A percentile compares a stretch with the other conserved stretches of the same genome.
phyloP scores from a whole-genome alignment of 345 rosid genomes.

The Lepidium didymum region DNA sequence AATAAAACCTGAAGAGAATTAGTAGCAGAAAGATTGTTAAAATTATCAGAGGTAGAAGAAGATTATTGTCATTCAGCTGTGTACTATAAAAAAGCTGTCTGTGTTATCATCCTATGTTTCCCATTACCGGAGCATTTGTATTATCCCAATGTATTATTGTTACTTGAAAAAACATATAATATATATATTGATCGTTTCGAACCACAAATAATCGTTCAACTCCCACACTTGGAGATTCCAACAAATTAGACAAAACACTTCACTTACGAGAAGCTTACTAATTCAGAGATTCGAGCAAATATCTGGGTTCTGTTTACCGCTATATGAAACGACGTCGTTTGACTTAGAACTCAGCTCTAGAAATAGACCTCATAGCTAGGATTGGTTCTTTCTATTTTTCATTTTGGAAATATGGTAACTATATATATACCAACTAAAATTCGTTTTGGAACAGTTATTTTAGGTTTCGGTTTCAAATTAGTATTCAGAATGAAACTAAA shows the following conservation, averaged over 20 bases:
- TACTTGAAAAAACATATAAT: neutral
- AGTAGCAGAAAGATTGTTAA: slow-evolving; percentile 17
- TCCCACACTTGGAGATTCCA: neutral
- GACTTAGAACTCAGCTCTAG: too few species aligned
- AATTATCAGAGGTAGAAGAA: slow-evolving; percentile 1
- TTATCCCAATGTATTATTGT: neutral
- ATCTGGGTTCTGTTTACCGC: too few species aligned
- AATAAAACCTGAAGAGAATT: slow-evolving; percentile 30
- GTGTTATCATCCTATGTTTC: neutral
- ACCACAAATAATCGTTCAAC: neutral
- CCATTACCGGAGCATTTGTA: neutral
- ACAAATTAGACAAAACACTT: neutral
- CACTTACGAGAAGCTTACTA: too few species aligned
- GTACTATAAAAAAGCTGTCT: neutral
- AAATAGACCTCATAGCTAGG: too few species aligned
- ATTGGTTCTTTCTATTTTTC: too few species aligned
- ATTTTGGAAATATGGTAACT: too few species aligned
- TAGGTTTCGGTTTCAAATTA: too few species aligned
- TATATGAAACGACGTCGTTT: too few species aligned
- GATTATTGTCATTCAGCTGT: slow-evolving; percentile 1
- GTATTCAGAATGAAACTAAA: too few species aligned
- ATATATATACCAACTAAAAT: too few species aligned
- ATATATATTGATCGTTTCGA: neutral
- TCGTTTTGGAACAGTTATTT: too few species aligned
- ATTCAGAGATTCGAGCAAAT: too few species aligned